Evolutionary conservation across 2,329 filamentous ascomycete genomes (phyloP), one percentile per base, ranked within the genome.

Genomic region (Coniochaeta hoffmannii): DNA sequence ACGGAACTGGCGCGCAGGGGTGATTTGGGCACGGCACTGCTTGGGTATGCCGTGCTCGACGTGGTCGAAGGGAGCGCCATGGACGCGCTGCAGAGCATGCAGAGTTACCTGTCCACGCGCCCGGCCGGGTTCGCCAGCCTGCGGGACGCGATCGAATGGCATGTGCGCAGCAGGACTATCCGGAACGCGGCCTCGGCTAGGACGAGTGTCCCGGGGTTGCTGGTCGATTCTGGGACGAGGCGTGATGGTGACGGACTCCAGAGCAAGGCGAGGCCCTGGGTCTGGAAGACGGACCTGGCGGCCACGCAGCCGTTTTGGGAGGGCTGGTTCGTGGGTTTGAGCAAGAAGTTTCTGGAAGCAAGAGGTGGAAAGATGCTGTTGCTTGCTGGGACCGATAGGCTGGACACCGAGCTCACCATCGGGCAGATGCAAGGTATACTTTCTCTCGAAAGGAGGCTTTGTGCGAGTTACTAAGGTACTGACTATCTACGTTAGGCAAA

Each of bases 1-100:
- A 95, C 90, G 0, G 85, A 96, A 65, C 77, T 95, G 55, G 91
- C 92, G 12, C 84, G 81, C 65, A 79, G 78, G 17, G 83, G 83
- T 1, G 73, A 77, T 36, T 73, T 96, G 34, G 89, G 87, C 1
- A 69, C 73, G 35, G 80, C 85, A 26, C 69, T 97, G 1, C 76
- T 97, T 15, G 94, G 90, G 19, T 96, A 93, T 71, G 89, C 86
- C 3, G 92, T 97, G 8, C 77, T 99, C 15, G 94, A 99, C 71
- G 90, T 99, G 4, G 94, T 99, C 28, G 94, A 99, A 71, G 89
- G 94, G 11, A 96, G 90, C 0, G 94, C 94, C 32, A 93, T 99
- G 71, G 94, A 97, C 68, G 93, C 94, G 2, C 78, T 99, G 54
- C 86, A 91, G 69, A 92, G 88, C 70, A 99, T 99, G 94, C 88